These are phyloP conservation scores for Cicer arietinum DNA, from an alignment of 306 rosid species.

Conservation along the genomic window DNA sequence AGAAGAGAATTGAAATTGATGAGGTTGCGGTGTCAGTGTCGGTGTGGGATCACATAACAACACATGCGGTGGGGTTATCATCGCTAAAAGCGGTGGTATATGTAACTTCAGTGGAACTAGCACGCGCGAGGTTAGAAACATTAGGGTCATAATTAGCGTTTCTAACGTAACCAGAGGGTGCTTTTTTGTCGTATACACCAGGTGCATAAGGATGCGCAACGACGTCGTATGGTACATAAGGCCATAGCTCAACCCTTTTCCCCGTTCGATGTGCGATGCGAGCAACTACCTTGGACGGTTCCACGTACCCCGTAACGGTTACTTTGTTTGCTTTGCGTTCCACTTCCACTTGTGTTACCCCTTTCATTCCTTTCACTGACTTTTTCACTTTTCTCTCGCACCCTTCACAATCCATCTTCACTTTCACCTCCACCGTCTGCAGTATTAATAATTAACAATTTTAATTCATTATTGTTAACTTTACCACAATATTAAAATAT, in stretches of 20 bases:
- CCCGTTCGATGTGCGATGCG: conserved; percentile 81
- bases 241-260: conserved; percentile 85
- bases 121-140: conserved; percentile 62
- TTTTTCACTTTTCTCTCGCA: conserved; percentile 79
- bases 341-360: conserved; percentile 66
- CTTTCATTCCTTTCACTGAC: conserved; percentile 81
- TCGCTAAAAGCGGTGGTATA: conserved; percentile 92
- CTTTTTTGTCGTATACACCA: conserved; percentile 78
- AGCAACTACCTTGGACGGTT: conserved; percentile 65
- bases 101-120: conserved; percentile 77
- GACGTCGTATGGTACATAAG: conserved; percentile 82
- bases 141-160: conserved; percentile 49
- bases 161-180: conserved; percentile 84
- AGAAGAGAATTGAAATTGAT: too few species aligned
- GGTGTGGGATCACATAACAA: conserved; percentile 56
- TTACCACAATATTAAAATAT: too few species aligned
- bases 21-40: background rate
- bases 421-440: conserved; percentile 82
- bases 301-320: conserved; percentile 73
- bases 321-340: conserved; percentile 75
- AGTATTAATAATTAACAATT: background rate
- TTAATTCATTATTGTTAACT: too few species aligned
- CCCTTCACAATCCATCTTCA: conserved; percentile 90
- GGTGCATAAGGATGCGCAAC: conserved; percentile 79
- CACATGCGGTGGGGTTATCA: conserved; percentile 74